Percentiles rank a stretch among this genome's conserved stretches.
These are phyloP conservation scores for Colletotrichum sp. DNA, from an alignment of 2,329 filamentous ascomycete species.

Conservation along the genomic window DNA sequence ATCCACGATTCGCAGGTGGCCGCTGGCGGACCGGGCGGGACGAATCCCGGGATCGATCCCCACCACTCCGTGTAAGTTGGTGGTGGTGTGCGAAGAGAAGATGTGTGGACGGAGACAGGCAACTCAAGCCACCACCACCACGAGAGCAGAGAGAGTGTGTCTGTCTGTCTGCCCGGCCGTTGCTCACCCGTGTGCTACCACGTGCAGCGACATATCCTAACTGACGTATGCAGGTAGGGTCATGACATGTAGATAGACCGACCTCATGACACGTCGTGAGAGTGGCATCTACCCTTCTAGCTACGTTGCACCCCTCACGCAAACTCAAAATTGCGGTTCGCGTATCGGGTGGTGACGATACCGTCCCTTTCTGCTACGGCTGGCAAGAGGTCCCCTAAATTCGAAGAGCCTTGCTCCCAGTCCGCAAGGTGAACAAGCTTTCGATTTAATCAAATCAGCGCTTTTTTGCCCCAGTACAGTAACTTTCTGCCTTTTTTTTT, in stretches of 20 bases:
- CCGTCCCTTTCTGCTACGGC: background rate
- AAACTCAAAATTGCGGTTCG: slow-evolving; percentile 19
- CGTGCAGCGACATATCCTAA: slow-evolving; percentile 12
- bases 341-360: slow-evolving; percentile 6
- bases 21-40: slow-evolving; percentile 6
- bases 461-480: background rate
- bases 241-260: background rate
- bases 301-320: slow-evolving; percentile 11
- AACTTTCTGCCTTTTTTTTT: background rate
- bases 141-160: background rate
- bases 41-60: slow-evolving; percentile 13
- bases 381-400: background rate
- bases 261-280: slow-evolving; percentile 14
- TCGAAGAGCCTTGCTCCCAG: slow-evolving; percentile 6
- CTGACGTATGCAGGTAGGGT: slow-evolving; percentile 18
- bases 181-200: slow-evolving; percentile 17
- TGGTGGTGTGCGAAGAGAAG: background rate
- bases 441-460: slow-evolving; percentile 17
- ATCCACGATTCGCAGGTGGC: slow-evolving; percentile 11
- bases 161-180: background rate
- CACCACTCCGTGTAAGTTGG: background rate
- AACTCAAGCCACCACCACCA: background rate
- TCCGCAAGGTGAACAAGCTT: slow-evolving; percentile 6
- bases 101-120: background rate
- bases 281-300: background rate